Conservation (phyloP, 768 basidiomycete species). For the Phlebiopsis flavidoalba region DNA sequence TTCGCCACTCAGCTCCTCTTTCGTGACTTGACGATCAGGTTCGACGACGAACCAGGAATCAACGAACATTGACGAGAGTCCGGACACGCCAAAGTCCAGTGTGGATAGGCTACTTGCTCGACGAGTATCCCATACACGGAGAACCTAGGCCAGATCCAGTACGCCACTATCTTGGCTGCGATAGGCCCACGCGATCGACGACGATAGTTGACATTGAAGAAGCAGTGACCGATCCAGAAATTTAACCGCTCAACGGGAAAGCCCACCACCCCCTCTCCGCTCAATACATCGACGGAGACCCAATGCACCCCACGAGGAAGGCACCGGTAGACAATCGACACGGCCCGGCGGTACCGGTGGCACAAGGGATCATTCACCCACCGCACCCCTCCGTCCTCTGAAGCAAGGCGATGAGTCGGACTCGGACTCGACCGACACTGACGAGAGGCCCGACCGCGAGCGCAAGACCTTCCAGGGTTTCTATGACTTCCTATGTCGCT, state of each 20-base stretch:
- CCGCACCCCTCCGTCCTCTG: not conserved
- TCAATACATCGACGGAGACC: not conserved
- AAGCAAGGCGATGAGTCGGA: not conserved
- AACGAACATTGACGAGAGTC: not conserved
- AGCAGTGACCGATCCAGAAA: no score
- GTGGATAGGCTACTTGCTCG: not conserved
- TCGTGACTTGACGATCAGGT: not conserved
- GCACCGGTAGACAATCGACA: not conserved
- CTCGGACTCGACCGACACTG: not conserved
- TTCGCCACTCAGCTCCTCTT: not conserved
- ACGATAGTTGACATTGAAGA: not conserved
- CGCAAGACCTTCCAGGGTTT: not conserved
- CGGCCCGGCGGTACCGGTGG: no score
- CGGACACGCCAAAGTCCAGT: not conserved
- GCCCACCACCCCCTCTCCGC: no score
- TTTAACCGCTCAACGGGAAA: no score
- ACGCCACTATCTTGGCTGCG: not conserved
- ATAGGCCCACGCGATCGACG: not conserved
- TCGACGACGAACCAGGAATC: not conserved
- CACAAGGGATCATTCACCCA: not conserved
- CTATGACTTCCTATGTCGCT: not conserved
- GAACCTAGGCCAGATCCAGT: not conserved
- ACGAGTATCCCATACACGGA: not conserved
- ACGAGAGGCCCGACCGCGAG: not conserved
- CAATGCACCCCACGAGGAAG: not conserved